Evolutionary conservation across 495 filamentous ascomycete genomes (phyloP).

Genomic region (Sordaria brevicollis): DNA sequence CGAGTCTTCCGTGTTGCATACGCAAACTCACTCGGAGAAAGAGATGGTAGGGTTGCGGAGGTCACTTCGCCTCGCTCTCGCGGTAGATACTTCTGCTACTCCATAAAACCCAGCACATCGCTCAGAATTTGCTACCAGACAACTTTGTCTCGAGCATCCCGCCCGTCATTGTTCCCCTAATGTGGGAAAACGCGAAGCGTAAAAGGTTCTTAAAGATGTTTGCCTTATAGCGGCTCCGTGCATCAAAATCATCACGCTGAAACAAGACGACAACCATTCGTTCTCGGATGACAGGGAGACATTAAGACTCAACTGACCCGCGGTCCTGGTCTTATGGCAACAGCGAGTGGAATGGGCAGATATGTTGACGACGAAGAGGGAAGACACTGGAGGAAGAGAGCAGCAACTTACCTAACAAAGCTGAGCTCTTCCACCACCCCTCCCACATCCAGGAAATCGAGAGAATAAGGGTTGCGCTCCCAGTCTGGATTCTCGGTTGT

Average conservation of each 20-base stretch:
- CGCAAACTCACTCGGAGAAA: background rate
- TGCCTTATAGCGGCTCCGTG: background rate
- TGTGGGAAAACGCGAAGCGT: background rate
- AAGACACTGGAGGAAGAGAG: background rate
- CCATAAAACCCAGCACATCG: background rate
- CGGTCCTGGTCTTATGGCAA: background rate
- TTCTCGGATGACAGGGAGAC: background rate
- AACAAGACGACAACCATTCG: background rate
- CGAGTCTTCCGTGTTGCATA: background rate
- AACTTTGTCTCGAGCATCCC: background rate
- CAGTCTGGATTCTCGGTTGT: conserved; percentile 35
- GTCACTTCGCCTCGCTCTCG: background rate
- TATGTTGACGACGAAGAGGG: background rate
- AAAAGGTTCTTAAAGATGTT: background rate
- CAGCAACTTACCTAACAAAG: conserved; percentile 35
- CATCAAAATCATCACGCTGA: background rate
- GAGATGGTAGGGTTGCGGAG: background rate
- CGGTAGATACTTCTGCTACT: background rate
- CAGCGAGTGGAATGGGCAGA: background rate
- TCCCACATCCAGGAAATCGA: conserved; percentile 30
- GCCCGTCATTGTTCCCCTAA: background rate
- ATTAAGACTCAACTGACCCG: background rate
- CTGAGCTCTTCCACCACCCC: conserved; percentile 34
- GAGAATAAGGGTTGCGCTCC: conserved; percentile 12
- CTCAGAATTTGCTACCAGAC: background rate